phyloP scores from a whole-genome alignment of 1,139 yeast species.

The Blastobotrys apis region DNA sequence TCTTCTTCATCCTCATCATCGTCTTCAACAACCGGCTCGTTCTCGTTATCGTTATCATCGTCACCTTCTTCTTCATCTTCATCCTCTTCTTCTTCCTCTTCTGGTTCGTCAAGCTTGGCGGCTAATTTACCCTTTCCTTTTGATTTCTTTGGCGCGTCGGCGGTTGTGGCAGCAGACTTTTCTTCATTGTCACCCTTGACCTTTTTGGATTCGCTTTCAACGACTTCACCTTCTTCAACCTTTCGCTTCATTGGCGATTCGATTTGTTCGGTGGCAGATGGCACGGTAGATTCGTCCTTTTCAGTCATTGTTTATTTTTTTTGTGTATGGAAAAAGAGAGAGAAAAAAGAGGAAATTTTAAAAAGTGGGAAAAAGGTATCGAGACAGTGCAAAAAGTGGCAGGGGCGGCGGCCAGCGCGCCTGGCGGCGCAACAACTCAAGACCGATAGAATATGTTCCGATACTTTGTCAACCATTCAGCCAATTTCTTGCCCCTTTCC shows the following conservation, averaged over 20 bases:
- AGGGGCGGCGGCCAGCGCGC: conserved; percentile 1
- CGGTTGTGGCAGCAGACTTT: conserved; percentile 40
- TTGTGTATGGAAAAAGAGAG: not conserved
- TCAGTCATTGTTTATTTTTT: conserved; percentile 17
- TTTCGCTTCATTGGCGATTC: conserved; percentile 21
- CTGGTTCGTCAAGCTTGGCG: conserved; percentile 17
- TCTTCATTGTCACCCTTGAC: conserved; percentile 50
- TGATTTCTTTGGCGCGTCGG: conserved; percentile 10
- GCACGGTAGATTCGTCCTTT: no score
- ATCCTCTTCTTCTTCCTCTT: conserved; percentile 31
- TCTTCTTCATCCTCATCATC: conserved; percentile 61
- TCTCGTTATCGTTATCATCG: conserved; percentile 26
- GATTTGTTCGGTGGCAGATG: conserved; percentile 22
- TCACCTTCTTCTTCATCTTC: conserved; percentile 39
- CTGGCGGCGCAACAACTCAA: not conserved
- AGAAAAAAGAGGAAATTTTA: not conserved
- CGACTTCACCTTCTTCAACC: conserved; percentile 23
- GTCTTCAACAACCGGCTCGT: conserved; percentile 23
- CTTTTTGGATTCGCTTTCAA: conserved; percentile 31
- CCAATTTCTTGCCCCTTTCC: conserved; percentile 31
- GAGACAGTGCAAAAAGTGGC: not conserved
- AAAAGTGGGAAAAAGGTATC: not conserved
- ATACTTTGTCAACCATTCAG: conserved; percentile 31
- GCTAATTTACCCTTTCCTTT: conserved; percentile 24
- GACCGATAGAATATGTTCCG: conserved; percentile 1